Base-by-base conservation (phyloP, 116 monocot species). In the Dioscorea cayenensis region DNA sequence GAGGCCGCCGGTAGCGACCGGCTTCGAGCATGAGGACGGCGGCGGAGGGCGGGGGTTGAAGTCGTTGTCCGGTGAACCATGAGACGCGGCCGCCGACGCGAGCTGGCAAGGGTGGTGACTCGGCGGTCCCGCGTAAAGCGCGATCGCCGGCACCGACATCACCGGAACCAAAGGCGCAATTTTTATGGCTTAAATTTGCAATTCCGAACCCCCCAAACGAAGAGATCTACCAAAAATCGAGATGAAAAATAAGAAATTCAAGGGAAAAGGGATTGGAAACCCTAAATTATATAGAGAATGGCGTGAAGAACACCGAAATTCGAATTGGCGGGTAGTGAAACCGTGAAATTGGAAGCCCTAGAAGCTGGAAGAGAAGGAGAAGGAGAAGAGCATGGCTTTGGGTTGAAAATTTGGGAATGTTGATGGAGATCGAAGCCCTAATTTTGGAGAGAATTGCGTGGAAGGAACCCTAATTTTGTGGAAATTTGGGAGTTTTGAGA, bases 91-190 rank as follows among this genome's bases (percentile, higher is more conserved):
- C 65, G 49, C 51, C 66, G 66, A 72, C 58, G 71, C 21, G 4
- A 60, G 66, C 19, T 79, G 50, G 78, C 72, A 81, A 69, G 65
- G 25, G 29, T 65, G 65, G 35, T 74, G 66, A 32, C 74, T 52
- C 51, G 86, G 83, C 4, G 83, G 82, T 75, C 66, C 69, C 60
- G 83, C 68, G 69, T 83, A 86, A 35, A 86, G 77, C 7, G 86
- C 77, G 67, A 93, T 89, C 65, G 89, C 83, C 77, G 89, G 89
- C 38, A 93, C 86, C 14, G 93, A 87, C 85, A 93, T 93, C 55
- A 5, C 55, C 55, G 55, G 51, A 55, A n/a, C n/a, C 55, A 55
- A 55, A 55, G 55, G 55, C 14, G n/a, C 14, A 16, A 55, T 55
- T 55, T 55, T 55, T 55, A 55, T 5, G 4, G 55, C 7, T 43